Conservation (phyloP, 805 yeast genomes). For the Lipomyces orientalis region DNA sequence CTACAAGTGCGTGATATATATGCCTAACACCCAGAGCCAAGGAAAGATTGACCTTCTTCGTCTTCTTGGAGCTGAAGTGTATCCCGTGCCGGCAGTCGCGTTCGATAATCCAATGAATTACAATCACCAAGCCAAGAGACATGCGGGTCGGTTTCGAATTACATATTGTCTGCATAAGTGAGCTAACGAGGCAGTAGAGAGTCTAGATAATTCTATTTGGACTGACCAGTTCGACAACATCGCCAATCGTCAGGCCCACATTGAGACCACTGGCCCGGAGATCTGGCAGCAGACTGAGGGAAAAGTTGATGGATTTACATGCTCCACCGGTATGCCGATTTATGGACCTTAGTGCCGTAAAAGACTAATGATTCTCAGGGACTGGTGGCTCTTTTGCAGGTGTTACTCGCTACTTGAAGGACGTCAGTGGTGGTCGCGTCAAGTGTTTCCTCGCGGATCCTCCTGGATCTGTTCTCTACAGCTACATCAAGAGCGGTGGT, state of each 20-base stretch:
- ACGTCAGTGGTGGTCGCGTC: constrained; percentile 64
- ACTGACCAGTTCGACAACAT: constrained; percentile 88
- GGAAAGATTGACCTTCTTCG: constrained; percentile 75
- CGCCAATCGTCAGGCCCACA: constrained; percentile 89
- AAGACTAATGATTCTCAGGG: constrained; percentile 50
- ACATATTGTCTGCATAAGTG: neutral
- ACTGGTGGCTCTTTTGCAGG: constrained; percentile 96
- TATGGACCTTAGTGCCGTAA: neutral
- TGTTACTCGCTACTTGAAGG: constrained; percentile 75
- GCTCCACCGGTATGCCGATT: constrained; percentile 58
- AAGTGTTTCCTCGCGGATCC: constrained; percentile 85
- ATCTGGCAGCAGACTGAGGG: constrained; percentile 86
- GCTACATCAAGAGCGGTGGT: constrained; percentile 75
- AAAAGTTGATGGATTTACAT: constrained; percentile 80
- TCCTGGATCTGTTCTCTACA: constrained; percentile 86
- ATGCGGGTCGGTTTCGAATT: constrained; percentile 53
- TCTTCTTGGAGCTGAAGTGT: constrained; percentile 81
- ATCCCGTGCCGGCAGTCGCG: constrained; percentile 89
- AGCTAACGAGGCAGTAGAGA: constrained; percentile 47
- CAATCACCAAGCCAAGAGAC: constrained; percentile 85
- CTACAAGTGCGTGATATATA: constrained; percentile 81
- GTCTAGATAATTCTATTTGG: constrained; percentile 81
- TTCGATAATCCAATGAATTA: constrained; percentile 80
- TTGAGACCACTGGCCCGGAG: constrained; percentile 91
- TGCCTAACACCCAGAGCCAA: constrained; percentile 90